phyloP scores from a whole-genome alignment of 805 yeast species.

The Saccharomycopsis javanensis region DNA sequence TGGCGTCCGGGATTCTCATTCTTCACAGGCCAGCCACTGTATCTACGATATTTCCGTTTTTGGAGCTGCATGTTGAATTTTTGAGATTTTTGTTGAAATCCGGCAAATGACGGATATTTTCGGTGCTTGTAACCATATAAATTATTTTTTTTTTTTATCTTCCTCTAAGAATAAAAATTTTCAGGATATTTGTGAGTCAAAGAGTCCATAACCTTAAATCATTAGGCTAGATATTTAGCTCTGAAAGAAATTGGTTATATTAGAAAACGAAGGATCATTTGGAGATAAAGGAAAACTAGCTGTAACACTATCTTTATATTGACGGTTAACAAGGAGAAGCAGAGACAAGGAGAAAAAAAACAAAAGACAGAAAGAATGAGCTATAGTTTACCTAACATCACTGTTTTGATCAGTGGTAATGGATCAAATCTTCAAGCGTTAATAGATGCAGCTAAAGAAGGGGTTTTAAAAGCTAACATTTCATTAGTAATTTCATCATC shows the following conservation, averaged over 20 bases:
- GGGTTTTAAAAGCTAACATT: slow-evolving; percentile 42
- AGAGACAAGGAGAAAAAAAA: too few relatives aligned
- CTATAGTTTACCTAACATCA: slow-evolving; percentile 25
- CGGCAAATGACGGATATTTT: neutral
- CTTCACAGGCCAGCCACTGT: too few relatives aligned
- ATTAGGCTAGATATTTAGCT: too few relatives aligned
- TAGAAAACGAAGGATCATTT: too few relatives aligned
- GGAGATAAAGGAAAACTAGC: too few relatives aligned
- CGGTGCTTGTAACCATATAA: neutral
- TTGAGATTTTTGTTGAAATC: too few relatives aligned
- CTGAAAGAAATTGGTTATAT: too few relatives aligned
- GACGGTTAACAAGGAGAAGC: too few relatives aligned
- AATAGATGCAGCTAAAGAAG: slow-evolving; percentile 54
- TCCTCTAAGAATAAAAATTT: too few relatives aligned
- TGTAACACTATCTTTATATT: too few relatives aligned
- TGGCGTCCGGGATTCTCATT: too few relatives aligned
- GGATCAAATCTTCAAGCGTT: slow-evolving; percentile 96
- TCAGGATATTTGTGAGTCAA: neutral
- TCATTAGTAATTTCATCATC: slow-evolving; percentile 79
- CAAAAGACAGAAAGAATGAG: neutral
- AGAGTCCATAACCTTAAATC: neutral
- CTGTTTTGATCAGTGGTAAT: slow-evolving; percentile 84
- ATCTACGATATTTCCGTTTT: neutral
- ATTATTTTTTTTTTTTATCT: too few relatives aligned
- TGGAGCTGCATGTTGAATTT: neutral